Evolutionary conservation across 495 filamentous ascomycete species (phyloP).

Genomic region (Choiromyces venosus): DNA sequence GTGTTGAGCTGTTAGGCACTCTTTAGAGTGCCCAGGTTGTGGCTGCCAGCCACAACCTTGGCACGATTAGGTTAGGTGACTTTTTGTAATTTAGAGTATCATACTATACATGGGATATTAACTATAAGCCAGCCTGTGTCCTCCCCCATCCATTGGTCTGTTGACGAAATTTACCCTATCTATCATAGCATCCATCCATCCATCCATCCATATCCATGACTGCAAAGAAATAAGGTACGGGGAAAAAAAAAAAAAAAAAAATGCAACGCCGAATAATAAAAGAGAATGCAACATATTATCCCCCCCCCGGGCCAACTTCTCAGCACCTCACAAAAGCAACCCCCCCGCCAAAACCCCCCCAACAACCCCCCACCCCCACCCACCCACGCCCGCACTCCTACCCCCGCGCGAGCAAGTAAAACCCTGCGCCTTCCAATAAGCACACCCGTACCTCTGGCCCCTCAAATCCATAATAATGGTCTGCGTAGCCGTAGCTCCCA

Average conservation of each 20-base stretch:
- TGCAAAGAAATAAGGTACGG: neutral
- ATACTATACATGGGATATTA: neutral
- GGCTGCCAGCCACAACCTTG: no score
- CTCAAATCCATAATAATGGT: constrained; percentile 24
- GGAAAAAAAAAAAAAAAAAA: neutral
- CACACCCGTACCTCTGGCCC: constrained; percentile 31
- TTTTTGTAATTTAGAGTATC: no score
- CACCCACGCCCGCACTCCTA: constrained; percentile 3
- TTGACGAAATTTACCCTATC: neutral
- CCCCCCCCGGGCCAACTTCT: neutral
- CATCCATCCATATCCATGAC: neutral
- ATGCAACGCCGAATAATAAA: neutral
- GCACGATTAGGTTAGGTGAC: no score
- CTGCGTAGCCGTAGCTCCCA: constrained; percentile 31
- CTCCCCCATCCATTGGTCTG: neutral
- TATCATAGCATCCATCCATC: neutral
- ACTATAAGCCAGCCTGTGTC: neutral
- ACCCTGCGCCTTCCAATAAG: constrained; percentile 39
- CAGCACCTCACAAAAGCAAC: neutral
- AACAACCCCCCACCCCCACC: constrained; percentile 21
- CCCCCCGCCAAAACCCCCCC: constrained; percentile 14
- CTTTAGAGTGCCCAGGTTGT: no score
- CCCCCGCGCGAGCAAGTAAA: constrained; percentile 29
- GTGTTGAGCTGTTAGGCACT: no score
- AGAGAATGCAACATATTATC: neutral